A percentile compares a stretch with the other conserved stretches of the same genome.
Evolutionary conservation across 148 eudicot species (phyloP).

Genomic region (Polygonum maritimum): DNA sequence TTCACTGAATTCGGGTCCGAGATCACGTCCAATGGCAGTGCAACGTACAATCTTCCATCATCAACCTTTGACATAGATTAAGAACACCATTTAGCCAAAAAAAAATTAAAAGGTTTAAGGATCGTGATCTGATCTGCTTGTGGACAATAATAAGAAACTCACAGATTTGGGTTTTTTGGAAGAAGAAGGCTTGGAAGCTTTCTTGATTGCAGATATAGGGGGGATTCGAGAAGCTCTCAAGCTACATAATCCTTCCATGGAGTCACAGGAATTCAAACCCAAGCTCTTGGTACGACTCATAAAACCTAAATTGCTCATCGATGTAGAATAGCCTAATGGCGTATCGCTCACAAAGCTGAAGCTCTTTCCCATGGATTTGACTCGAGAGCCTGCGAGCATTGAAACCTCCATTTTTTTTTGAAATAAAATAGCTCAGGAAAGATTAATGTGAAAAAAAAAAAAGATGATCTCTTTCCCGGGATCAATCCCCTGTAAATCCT

Average conservation of each 20-base stretch:
- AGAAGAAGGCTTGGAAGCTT: background rate
- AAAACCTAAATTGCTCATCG: background rate
- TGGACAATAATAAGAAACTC: background rate
- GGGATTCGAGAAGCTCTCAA: constrained; percentile 3
- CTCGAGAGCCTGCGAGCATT: background rate
- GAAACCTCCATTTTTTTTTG: background rate
- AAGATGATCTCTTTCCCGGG: background rate
- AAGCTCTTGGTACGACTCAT: background rate
- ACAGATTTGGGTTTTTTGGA: constrained; percentile 26
- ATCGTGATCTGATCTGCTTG: no score
- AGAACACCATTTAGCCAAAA: background rate
- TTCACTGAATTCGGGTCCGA: constrained; percentile 42
- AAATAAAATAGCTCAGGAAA: background rate
- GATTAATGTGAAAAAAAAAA: background rate
- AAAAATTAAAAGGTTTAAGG: background rate
- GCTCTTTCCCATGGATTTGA: constrained; percentile 1
- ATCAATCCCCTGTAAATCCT: background rate
- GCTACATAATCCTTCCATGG: background rate
- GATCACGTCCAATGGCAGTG: constrained; percentile 66
- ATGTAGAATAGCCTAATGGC: constrained; percentile 8
- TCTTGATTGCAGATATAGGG: background rate
- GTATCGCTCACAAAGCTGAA: background rate
- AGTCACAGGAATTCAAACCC: background rate
- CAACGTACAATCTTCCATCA: constrained; percentile 51
- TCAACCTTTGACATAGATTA: constrained; percentile 27